Evolutionary conservation across 331 rosid species (phyloP).

Genomic region (Quercus lobata): DNA sequence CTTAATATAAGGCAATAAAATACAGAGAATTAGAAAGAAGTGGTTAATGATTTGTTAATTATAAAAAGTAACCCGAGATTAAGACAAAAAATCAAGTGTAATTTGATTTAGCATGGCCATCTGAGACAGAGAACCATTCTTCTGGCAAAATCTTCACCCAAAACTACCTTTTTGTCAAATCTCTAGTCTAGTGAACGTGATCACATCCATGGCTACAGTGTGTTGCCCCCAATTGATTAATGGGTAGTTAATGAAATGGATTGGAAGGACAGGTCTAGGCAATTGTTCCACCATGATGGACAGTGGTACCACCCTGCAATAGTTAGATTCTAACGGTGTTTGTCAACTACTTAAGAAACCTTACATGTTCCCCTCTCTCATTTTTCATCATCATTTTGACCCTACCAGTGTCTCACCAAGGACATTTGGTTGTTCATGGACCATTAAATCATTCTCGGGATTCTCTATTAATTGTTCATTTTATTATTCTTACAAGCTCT

Average conservation of each 20-base stretch:
- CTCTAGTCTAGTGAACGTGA: neutral
- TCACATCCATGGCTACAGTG: neutral
- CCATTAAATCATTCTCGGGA: conserved; percentile 40
- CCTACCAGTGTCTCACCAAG: conserved; percentile 19
- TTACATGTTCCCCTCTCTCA: conserved; percentile 19
- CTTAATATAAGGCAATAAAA: too few relatives aligned
- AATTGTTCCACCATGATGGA: neutral
- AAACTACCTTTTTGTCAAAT: neutral
- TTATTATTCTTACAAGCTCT: neutral
- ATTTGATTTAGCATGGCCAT: too few relatives aligned
- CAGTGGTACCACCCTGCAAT: neutral
- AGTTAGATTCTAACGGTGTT: neutral
- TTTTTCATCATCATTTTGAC: conserved; percentile 18
- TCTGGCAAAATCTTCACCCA: too few relatives aligned
- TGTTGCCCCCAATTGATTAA: neutral
- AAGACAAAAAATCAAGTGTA: neutral
- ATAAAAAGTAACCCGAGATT: neutral
- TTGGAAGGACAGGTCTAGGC: neutral
- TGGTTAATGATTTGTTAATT: too few relatives aligned
- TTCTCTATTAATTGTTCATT: conserved; percentile 21
- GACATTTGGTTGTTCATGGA: conserved; percentile 12
- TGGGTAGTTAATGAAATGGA: neutral
- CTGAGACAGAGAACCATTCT: too few relatives aligned
- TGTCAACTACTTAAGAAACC: conserved; percentile 18
- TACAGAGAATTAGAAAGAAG: too few relatives aligned